Base-by-base conservation (phyloP, 768 basidiomycete genomes). In the Lactarius quietus region DNA sequence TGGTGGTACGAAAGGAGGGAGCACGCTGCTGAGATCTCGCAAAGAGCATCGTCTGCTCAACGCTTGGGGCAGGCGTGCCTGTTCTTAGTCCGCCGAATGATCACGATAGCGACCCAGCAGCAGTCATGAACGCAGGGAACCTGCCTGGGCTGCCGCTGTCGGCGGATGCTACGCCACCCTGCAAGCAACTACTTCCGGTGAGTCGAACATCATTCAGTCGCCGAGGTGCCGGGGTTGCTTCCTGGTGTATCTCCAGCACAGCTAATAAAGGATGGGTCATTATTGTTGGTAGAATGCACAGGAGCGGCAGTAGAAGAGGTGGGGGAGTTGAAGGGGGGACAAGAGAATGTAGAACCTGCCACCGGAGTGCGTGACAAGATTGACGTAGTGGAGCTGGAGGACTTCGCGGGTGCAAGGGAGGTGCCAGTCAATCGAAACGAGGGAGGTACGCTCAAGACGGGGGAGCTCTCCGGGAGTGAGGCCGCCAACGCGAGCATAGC, bases 401-500 rank as follows among this genome's bases (percentile, higher is more conserved):
- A 93, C 82, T 71, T 95, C 93, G 68, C 89, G 86, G 26, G 92
- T 93, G 80, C 92, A 93, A 94, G 87, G 93, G 74, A 99, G 81
- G 71, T 88, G 84, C 97, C 97, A 99, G 73, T 97, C 93, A 63
- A 97, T 94, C 73, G 88, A 87, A 33, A 8, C 33, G 33, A 33
- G 63, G 75, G 98, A 95, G 76, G 98, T 96, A 74, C 92, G 83
- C 79, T 99, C 97, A 67, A 99, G 85, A 71, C 92, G 81, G 79
- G 98, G 96, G 76, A 98, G 86, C 78, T 99, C 97, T 64, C 83
- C 81, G 57, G 94, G 82, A 68, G 33, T 8, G 8, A 98, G 93
- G 63, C 97, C 97, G 71, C 97, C 97, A 36, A 99, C 95, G 77
- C 89, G 91, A 69, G 97, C 93, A 78, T 98, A 98, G 73, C 95